Evolutionary conservation across 2,329 filamentous ascomycete genomes (phyloP), one percentile per base, ranked within the genome.

Genomic region (Aureobasidium musti): DNA sequence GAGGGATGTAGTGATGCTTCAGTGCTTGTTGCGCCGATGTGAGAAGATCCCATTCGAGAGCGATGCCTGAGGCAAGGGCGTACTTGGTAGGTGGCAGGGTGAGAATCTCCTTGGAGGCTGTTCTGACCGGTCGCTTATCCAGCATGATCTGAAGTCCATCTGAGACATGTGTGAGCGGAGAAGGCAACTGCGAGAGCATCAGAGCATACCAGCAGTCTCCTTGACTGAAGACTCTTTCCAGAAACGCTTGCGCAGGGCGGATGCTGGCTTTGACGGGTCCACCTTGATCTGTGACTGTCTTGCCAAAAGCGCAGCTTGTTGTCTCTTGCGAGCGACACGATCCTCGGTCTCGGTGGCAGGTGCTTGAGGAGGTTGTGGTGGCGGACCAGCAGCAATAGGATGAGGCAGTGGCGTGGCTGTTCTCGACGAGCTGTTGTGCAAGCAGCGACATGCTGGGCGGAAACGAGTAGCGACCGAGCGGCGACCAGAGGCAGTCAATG

Each of bases 41-140:
- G 68, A 99, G 84, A 57, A 89, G 83, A 76, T 97, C 93, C 95
- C 95, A 99, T 81, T 99, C 95, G 52, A 96, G 80, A 3, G 94
- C 95, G 69, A 99, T 88, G 66, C 91, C 91, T 52, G 88, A 84
- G 28, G 94, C 94, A 45, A 98, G 89, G 73, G 92, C 86, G 37
- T 87, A 88, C 80, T 97, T 98, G 66, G 84, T 85, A 1, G 80
- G 73, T 0, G 95, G 93, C 33, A 98, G 74, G 1, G 84, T 86
- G 72, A 99, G 82, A 69, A 91, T 82, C 47, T 85, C 75, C 75
- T 93, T 92, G 63, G 88, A 88, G 8, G 82, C 90, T 61, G 91
- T 92, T 69, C 93, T 88, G 68, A 99, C 86, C 4, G 92, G 88
- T 30, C 92, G 85, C 28, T 82, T 78, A 79, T 98, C 95, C 70